Conservation (phyloP, 768 basidiomycete genomes). For the Wakefieldia striispora region DNA sequence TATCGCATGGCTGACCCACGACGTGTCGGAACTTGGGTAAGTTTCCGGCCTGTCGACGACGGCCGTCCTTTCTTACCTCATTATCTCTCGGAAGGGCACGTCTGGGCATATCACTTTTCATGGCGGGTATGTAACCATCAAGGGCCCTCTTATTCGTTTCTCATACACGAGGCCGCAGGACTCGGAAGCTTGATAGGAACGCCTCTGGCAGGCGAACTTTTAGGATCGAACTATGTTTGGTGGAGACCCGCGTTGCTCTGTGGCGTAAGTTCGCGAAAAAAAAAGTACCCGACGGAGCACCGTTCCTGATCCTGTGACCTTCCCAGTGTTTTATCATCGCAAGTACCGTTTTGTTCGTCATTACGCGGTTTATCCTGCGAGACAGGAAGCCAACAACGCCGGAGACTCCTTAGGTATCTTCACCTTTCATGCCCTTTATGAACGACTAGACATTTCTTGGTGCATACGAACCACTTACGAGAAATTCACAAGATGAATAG, state of each 20-base stretch:
- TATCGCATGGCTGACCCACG: conserved; percentile 40
- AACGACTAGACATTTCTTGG: not conserved
- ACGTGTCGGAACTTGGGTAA: conserved; percentile 49
- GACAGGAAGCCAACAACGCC: not conserved
- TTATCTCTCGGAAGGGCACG: conserved; percentile 25
- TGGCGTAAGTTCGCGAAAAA: conserved; percentile 31
- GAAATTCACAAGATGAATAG: not conserved
- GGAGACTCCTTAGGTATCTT: not conserved
- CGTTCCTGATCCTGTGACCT: not conserved
- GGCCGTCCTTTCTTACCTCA: not conserved
- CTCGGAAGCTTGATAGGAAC: conserved; percentile 39
- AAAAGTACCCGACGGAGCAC: not conserved
- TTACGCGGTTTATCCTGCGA: conserved; percentile 7
- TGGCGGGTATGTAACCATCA: conserved; percentile 36
- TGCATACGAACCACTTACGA: too few species aligned
- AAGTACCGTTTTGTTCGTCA: conserved; percentile 14
- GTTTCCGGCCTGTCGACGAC: conserved; percentile 1
- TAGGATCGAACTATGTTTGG: conserved; percentile 51
- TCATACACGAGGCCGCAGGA: conserved; percentile 14
- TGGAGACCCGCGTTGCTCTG: conserved; percentile 54
- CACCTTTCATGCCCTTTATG: not conserved
- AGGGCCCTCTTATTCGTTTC: not conserved
- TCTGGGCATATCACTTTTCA: conserved; percentile 48
- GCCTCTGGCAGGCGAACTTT: conserved; percentile 55
- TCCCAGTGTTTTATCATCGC: conserved; percentile 16